Evolutionary conservation across 768 basidiomycete species (phyloP).

Genomic region (Lepiota venenata): DNA sequence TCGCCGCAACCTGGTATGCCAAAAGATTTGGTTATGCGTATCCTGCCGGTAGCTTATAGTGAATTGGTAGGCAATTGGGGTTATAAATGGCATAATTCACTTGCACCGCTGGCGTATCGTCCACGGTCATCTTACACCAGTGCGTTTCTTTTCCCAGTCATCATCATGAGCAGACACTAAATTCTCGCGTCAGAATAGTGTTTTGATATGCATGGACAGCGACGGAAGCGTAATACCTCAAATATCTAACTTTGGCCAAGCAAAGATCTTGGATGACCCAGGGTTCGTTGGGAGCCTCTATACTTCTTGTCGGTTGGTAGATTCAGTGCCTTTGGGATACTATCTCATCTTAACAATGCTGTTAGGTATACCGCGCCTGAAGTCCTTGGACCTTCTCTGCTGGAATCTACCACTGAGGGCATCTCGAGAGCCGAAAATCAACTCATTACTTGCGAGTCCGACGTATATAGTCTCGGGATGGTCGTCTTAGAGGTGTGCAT

Average conservation of each 20-base stretch:
- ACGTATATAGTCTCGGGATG: constrained; percentile 7
- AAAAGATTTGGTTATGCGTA: not conserved
- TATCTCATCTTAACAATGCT: not conserved
- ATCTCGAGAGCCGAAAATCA: not conserved
- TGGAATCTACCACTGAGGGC: not conserved
- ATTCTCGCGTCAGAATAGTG: not conserved
- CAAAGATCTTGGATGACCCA: not conserved
- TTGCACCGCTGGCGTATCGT: constrained; percentile 2
- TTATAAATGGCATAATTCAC: not conserved
- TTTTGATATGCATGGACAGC: not conserved
- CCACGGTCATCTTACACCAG: constrained; percentile 8
- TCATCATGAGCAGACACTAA: no score
- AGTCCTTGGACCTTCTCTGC: not conserved
- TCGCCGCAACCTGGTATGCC: not conserved
- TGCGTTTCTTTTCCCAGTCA: not conserved
- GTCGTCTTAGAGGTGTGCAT: not conserved
- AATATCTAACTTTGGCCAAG: constrained; percentile 5
- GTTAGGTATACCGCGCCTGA: constrained; percentile 1
- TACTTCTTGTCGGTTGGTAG: not conserved
- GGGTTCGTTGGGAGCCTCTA: constrained; percentile 1
- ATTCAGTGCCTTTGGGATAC: not conserved
- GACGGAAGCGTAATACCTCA: not conserved
- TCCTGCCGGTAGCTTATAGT: not conserved
- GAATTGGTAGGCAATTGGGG: not conserved
- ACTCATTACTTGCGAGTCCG: not conserved